phyloP scores from a whole-genome alignment of 768 basidiomycete genomes.

The Dentipellis fragilis region DNA sequence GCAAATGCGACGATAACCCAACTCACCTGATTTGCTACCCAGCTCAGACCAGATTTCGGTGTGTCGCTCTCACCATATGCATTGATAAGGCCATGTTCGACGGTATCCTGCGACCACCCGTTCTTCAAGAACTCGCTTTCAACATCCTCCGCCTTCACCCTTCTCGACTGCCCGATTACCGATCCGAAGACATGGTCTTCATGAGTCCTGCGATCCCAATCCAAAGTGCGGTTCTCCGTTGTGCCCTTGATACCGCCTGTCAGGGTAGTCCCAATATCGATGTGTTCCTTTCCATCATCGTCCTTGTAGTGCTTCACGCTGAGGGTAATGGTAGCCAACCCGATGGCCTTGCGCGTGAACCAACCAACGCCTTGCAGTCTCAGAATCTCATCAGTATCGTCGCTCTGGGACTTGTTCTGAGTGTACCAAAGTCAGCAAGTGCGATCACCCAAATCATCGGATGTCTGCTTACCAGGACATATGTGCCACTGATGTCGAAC shows the following conservation, averaged over 20 bases:
- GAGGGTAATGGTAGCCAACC: conserved; percentile 46
- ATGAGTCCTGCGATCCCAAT: conserved; percentile 43
- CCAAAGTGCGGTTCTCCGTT: conserved; percentile 45
- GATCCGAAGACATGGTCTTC: conserved; percentile 54
- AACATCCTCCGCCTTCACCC: conserved; percentile 21
- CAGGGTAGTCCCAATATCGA: conserved; percentile 55
- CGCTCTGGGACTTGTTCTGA: conserved; percentile 64
- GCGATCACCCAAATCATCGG: background rate
- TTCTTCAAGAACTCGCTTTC: conserved; percentile 26
- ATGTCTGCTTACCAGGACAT: conserved; percentile 41
- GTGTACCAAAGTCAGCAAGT: background rate
- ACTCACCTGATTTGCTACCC: conserved; percentile 57
- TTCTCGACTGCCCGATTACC: conserved; percentile 32
- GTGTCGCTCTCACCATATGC: conserved; percentile 48
- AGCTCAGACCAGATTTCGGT: conserved; percentile 45
- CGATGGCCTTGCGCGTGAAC: conserved; percentile 56
- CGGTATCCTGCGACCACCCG: conserved; percentile 34
- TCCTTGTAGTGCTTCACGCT: conserved; percentile 52
- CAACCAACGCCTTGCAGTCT: conserved; percentile 64
- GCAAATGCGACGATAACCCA: background rate
- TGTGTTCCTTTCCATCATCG: conserved; percentile 46
- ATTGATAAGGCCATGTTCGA: conserved; percentile 25
- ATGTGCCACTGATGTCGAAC: conserved; percentile 53
- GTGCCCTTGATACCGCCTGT: conserved; percentile 53
- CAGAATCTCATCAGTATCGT: conserved; percentile 53